Conservation (phyloP, 2,329 filamentous ascomycete genomes). For the Cadophora luteo-olivacea region DNA sequence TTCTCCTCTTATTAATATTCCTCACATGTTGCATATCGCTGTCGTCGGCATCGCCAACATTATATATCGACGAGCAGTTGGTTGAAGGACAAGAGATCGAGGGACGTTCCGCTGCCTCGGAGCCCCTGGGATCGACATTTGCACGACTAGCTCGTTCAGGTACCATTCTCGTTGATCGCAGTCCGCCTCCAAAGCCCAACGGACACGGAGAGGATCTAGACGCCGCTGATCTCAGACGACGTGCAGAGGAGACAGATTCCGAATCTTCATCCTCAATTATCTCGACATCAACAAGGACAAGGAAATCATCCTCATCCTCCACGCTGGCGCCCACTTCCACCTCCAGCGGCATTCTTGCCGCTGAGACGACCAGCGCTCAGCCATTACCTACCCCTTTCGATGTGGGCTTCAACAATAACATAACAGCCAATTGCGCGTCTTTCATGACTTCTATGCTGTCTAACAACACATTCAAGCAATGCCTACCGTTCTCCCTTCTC, state of each 20-base stretch:
- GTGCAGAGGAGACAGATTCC: conserved; percentile 16
- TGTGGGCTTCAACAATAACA: conserved; percentile 66
- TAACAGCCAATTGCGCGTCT: conserved; percentile 50
- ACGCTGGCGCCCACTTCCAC: conserved; percentile 25
- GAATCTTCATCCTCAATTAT: conserved; percentile 14
- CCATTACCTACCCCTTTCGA: conserved; percentile 72
- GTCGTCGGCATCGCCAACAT: conserved; percentile 33
- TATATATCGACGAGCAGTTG: conserved; percentile 40
- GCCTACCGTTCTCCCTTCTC: conserved; percentile 84
- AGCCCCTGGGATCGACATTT: conserved; percentile 37
- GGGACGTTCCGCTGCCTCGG: conserved; percentile 22
- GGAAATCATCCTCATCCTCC: conserved; percentile 20
- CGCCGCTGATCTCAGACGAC: conserved; percentile 32
- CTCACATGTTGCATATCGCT: conserved; percentile 37
- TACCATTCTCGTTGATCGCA: conserved; percentile 43
- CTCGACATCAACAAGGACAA: conserved; percentile 6
- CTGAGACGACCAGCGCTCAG: conserved; percentile 41
- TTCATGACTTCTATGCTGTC: conserved; percentile 43
- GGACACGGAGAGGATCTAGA: conserved; percentile 1
- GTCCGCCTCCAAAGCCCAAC: conserved; percentile 29
- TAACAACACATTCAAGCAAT: conserved; percentile 52
- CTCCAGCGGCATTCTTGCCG: conserved; percentile 31
- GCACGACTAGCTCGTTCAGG: conserved; percentile 40
- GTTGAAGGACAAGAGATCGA: conserved; percentile 32
- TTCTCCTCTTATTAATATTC: conserved; percentile 33